phyloP scores from a whole-genome alignment of 1,284 basidiomycete genomes.

The Rhizoctonia solani region DNA sequence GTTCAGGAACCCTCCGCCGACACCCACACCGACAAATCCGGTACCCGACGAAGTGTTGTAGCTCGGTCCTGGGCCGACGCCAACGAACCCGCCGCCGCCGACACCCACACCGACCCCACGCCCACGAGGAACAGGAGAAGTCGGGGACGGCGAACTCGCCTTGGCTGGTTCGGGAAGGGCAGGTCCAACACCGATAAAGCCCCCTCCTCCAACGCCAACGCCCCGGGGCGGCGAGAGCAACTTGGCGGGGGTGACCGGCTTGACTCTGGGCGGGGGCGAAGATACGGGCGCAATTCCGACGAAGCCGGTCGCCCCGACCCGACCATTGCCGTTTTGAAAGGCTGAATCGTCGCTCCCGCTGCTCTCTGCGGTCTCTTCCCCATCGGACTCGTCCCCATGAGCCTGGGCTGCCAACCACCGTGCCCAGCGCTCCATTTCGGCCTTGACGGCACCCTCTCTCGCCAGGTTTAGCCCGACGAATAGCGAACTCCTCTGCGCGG shows the following conservation, averaged over 20 bases:
- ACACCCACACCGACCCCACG: constrained; percentile 10
- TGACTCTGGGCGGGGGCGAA: not conserved
- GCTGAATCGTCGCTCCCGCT: not conserved
- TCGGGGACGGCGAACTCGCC: not conserved
- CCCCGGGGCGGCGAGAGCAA: not conserved
- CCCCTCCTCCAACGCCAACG: constrained; percentile 9
- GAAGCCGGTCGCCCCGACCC: not conserved
- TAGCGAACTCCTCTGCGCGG: constrained; percentile 76
- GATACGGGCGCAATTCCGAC: not conserved
- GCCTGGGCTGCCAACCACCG: constrained; percentile 59
- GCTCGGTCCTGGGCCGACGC: not conserved
- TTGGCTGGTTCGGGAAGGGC: not conserved
- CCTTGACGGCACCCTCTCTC: constrained; percentile 62
- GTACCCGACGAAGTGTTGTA: constrained; percentile 11
- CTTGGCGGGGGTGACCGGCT: no score
- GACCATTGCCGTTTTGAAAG: not conserved
- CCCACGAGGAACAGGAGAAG: not conserved
- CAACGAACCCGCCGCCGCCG: constrained; percentile 11
- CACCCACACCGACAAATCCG: constrained; percentile 26
- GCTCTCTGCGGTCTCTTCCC: constrained; percentile 30
- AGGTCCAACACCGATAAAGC: constrained; percentile 8
- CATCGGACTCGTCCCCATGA: constrained; percentile 37
- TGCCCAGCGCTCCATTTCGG: constrained; percentile 71
- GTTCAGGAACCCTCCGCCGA: not conserved
- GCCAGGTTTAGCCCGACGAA: constrained; percentile 66